Evolutionary conservation across 208 protist genomes (phyloP).

Genomic region (Crithidia brevicula): DNA sequence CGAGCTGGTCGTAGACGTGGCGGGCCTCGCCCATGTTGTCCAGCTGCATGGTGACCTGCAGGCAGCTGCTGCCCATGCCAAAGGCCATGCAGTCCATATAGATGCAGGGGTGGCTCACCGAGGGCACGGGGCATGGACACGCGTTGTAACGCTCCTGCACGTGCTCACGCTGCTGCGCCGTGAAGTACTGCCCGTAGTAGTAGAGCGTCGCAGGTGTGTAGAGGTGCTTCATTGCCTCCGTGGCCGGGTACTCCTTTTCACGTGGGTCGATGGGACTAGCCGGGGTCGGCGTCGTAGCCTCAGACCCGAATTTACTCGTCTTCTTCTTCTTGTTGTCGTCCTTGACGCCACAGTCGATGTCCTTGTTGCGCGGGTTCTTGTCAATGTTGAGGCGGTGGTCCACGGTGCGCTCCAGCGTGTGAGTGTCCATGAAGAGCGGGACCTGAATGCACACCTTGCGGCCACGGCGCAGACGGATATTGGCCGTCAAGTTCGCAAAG

Average conservation of each 20-base stretch:
- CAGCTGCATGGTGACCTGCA: slow-evolving; percentile 98
- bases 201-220: slow-evolving; percentile 87
- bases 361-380: slow-evolving; percentile 64
- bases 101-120: slow-evolving; percentile 92
- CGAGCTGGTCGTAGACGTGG: slow-evolving; percentile 97
- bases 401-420: slow-evolving; percentile 87
- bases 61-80: slow-evolving; percentile 98
- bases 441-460: slow-evolving; percentile 96
- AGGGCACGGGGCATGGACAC: slow-evolving; percentile 82
- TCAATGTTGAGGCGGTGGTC: slow-evolving; percentile 87
- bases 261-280: slow-evolving; percentile 32
- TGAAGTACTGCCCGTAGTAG: slow-evolving; percentile 94
- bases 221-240: slow-evolving; percentile 70
- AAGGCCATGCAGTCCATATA: slow-evolving; percentile 99
- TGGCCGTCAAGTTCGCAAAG: slow-evolving; percentile 96
- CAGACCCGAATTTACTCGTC: slow-evolving; percentile 46
- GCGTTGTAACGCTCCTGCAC: slow-evolving; percentile 84
- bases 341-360: slow-evolving; percentile 70
- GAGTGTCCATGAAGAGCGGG: slow-evolving; percentile 95
- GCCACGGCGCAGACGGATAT: slow-evolving; percentile 96
- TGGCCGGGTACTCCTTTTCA: slow-evolving; percentile 46
- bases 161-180: slow-evolving; percentile 54
- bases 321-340: slow-evolving; percentile 59
- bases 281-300: neutral
- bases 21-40: slow-evolving; percentile 93